Base-by-base conservation (phyloP, 495 filamentous ascomycete species). In the Parathielavia appendiculata region DNA sequence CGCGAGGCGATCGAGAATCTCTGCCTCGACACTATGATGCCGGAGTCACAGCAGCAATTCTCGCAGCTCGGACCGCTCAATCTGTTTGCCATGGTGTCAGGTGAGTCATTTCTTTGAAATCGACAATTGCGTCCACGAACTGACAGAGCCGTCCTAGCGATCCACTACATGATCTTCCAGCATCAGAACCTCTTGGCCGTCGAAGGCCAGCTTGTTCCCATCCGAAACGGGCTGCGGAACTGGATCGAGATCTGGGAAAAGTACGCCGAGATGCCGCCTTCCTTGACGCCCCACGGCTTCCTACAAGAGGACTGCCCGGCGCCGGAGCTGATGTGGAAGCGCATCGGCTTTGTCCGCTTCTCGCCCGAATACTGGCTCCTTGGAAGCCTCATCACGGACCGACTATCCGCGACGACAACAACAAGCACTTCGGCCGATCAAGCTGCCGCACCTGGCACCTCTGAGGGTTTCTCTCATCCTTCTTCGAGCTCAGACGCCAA, bases 151-250 rank as follows among this genome's bases (percentile, higher is more conserved):
- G 30, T 19, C n/a, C 16, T 23, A 70, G 67, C 64, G 11, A 66
- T 70, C 39, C 67, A 70, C 46, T 66, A 63, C 56, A 66, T 70
- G 58, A 70, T 70, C 13, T 70, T 70, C 50, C 67, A 70, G 32
- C 67, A 68, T 23, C 67, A 70, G 41, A 70, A 70, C 54, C 52
- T 63, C 36, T 64, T 68, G 23, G 66, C 63, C 0, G 66, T 70
- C 0, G 67, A 62, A 39, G 67, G 67, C 17, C 67, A 70, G 41
- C 55, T 70, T 10, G 64, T 60, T 1, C 67, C 66, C 4, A 70
- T 70, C 20, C 63, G 65, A 5, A 62, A 59, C 26, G 67, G 66
- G 4, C 57, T 70, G 40, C 49, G 56, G 7, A 70, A 70, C 19
- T 70, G 67, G 67, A 70, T 68, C 12, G 50, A 34, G 0, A 61